A percentile compares a stretch with the other conserved stretches of the same genome.
Evolutionary conservation across 805 yeast genomes (phyloP).

Genomic region (Maudiozyma turicensis): DNA sequence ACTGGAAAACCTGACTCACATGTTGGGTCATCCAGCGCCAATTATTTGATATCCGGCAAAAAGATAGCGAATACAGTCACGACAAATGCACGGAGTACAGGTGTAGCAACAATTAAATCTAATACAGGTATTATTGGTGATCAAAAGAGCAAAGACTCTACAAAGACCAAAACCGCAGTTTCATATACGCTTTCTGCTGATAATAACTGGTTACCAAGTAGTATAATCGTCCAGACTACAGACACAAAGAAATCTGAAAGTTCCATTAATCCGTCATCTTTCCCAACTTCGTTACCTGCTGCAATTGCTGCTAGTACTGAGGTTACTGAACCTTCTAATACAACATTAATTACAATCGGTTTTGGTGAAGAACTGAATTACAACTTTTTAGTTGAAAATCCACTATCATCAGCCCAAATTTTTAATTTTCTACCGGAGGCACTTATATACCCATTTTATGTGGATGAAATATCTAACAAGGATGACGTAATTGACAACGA

Average conservation of each 20-base stretch:
- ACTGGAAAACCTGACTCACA: no score
- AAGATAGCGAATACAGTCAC: not conserved
- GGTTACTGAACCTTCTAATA: slow-evolving; percentile 26
- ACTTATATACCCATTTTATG: slow-evolving; percentile 41
- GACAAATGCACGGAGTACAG: not conserved
- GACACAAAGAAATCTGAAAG: not conserved
- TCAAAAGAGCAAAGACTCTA: not conserved
- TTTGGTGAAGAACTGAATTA: slow-evolving; percentile 74
- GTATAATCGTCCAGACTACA: not conserved
- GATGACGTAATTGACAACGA: not conserved
- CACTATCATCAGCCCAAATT: slow-evolving; percentile 73
- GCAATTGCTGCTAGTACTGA: slow-evolving; percentile 31
- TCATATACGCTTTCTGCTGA: not conserved
- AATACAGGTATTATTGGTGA: not conserved
- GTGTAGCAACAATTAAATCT: not conserved
- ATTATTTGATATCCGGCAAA: no score
- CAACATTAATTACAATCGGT: slow-evolving; percentile 24
- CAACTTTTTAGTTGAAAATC: slow-evolving; percentile 74
- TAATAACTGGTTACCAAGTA: slow-evolving; percentile 1
- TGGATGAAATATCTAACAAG: not conserved
- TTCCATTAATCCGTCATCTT: slow-evolving; percentile 8
- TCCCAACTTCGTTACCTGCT: slow-evolving; percentile 34
- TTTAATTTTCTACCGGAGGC: slow-evolving; percentile 67
- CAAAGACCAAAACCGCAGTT: not conserved
- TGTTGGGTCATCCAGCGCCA: no score